Evolutionary conservation across 2,329 filamentous ascomycete genomes (phyloP), one percentile per base, ranked within the genome.

Genomic region (Penicillium sp.): DNA sequence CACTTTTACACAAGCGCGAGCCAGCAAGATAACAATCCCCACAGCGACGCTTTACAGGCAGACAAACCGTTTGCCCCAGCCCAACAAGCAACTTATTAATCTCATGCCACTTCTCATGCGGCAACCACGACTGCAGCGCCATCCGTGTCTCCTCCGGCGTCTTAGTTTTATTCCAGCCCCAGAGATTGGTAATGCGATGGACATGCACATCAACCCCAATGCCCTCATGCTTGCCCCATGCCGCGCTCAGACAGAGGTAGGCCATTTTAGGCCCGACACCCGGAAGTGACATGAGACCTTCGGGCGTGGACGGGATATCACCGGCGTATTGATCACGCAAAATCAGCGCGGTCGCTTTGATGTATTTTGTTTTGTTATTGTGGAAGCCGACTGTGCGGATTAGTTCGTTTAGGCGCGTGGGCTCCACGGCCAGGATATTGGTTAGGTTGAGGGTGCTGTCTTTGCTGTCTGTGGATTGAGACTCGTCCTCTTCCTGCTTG

Each of bases 231-330:
- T 80, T 77, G 2, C 84, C 84, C 87, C 87, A 81, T 67, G 87
- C 90, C 0, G 88, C 88, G 43, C 86, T 88, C 77, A 96, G 84
- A 70, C 89, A 93, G 19, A 97, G 82, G 71, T 94, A 92, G 11
- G 88, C 91, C 92, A 97, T 97, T 76, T 97, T 97, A 29, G 92
- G 92, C 0, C 92, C 92, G 1, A 97, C 92, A 5, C 92, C 92
- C 0, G 91, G 91, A 0, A 96, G 81, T 1, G 84, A 83, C 47
- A 86, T 86, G 18, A 97, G 80, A 0, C 88, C 91, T 58, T 86
- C 81, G 47, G 93, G 84, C 0, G 87, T 89, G 58, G 87, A 80
- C 1, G 92, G 92, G 51, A 97, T 94, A 67, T 97, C 92, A 47
- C 84, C 84, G 55, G 78, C 70, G 74, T 84, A 90, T 49, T 84